A percentile compares a stretch with the other conserved stretches of the same genome.
phyloP scores from a whole-genome alignment of 2,329 filamentous ascomycete genomes.

The Paecilomyces formosus region DNA sequence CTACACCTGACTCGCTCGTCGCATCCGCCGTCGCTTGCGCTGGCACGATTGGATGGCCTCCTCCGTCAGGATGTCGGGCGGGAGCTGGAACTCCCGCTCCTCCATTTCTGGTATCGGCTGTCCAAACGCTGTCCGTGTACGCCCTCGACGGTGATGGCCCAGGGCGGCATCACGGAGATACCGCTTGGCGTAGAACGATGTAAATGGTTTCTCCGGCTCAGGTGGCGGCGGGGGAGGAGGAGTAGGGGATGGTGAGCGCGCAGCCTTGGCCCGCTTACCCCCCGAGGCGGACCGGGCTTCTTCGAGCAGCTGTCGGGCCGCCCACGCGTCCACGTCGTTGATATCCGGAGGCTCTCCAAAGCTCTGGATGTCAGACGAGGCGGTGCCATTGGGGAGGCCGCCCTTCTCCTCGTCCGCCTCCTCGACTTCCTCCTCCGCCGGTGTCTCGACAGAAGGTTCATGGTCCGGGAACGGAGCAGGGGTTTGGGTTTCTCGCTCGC shows the following conservation, averaged over 20 bases:
- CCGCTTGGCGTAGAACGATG: constrained; percentile 77
- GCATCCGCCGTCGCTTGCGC: constrained; percentile 29
- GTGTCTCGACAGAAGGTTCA: constrained; percentile 13
- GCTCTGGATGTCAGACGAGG: constrained; percentile 19
- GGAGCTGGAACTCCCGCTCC: constrained; percentile 67
- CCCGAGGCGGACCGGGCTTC: constrained; percentile 56
- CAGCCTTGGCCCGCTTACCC: constrained; percentile 19
- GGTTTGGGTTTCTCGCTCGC: constrained; percentile 3
- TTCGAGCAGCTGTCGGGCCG: constrained; percentile 67
- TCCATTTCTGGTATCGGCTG: constrained; percentile 66
- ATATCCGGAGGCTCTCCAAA: constrained; percentile 54
- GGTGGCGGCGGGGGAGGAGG: constrained; percentile 16
- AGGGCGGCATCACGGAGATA: constrained; percentile 74
- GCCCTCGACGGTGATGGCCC: constrained; percentile 61
- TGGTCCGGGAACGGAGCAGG: constrained; percentile 2
- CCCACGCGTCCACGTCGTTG: constrained; percentile 62
- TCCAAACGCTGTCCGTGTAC: constrained; percentile 73
- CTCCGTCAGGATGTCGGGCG: constrained; percentile 48
- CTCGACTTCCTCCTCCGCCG: constrained; percentile 31
- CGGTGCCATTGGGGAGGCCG: constrained; percentile 7
- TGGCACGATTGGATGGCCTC: constrained; percentile 35
- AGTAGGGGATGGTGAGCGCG: constrained; percentile 6
- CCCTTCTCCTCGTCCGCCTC: constrained; percentile 11
- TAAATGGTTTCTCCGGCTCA: constrained; percentile 54
- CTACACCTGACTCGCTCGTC: constrained; percentile 18